Percentiles rank a stretch among this genome's conserved stretches.
Evolutionary conservation across 805 yeast genomes (phyloP).

Genomic region (Lipomyces sp.): DNA sequence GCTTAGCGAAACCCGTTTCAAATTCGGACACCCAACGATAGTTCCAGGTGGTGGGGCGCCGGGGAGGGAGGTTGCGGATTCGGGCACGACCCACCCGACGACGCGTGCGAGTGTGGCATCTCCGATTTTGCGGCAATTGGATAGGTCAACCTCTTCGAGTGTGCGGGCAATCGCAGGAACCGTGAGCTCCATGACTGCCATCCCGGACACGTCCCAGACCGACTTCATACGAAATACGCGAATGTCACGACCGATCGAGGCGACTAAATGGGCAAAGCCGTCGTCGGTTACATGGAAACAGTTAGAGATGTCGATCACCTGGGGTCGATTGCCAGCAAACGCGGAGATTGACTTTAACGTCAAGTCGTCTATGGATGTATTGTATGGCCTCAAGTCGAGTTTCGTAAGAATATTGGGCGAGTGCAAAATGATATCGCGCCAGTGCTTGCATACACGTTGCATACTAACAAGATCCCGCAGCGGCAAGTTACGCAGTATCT

Average conservation of each 20-base stretch:
- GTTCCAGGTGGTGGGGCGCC: slow-evolving; percentile 32
- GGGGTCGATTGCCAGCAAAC: slow-evolving; percentile 69
- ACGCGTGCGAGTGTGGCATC: slow-evolving; percentile 73
- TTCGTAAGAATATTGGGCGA: slow-evolving; percentile 58
- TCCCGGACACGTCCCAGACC: slow-evolving; percentile 77
- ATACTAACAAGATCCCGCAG: slow-evolving; percentile 66
- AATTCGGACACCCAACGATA: slow-evolving; percentile 61
- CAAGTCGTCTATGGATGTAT: slow-evolving; percentile 62
- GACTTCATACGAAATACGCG: slow-evolving; percentile 63
- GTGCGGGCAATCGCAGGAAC: slow-evolving; percentile 65
- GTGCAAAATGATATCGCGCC: slow-evolving; percentile 67
- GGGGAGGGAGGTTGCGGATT: slow-evolving; percentile 9
- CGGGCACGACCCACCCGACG: slow-evolving; percentile 56
- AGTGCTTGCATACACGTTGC: slow-evolving; percentile 62
- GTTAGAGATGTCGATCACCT: slow-evolving; percentile 63
- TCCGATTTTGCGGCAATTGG: slow-evolving; percentile 73
- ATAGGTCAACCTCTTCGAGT: slow-evolving; percentile 64
- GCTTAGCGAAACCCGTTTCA: slow-evolving; percentile 62
- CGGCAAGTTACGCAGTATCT: slow-evolving; percentile 58
- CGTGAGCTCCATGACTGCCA: slow-evolving; percentile 80
- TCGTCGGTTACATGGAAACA: slow-evolving; percentile 80
- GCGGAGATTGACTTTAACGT: slow-evolving; percentile 63
- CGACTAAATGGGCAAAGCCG: slow-evolving; percentile 72
- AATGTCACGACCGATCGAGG: slow-evolving; percentile 70
- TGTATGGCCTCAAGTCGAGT: slow-evolving; percentile 67